Conservation (phyloP, 768 basidiomycete genomes). For the Naganishia friedmannii region DNA sequence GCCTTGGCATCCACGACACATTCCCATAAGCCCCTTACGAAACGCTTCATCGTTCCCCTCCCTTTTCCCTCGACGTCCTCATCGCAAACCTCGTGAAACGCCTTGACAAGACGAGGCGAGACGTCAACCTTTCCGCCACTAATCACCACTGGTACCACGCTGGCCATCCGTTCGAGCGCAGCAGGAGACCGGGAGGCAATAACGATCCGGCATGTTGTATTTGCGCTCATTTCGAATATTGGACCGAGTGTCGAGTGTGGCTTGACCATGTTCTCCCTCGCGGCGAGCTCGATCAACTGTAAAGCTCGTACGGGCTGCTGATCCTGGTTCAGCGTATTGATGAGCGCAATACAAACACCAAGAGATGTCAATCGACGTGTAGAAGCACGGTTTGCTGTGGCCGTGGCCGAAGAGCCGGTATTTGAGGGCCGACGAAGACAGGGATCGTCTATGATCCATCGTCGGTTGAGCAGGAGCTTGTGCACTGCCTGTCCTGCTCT, state of each 20-base stretch:
- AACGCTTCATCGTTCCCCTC: not conserved
- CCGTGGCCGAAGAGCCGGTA: not conserved
- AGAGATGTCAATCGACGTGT: slow-evolving; percentile 2
- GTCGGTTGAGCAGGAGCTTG: not conserved
- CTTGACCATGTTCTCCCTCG: not conserved
- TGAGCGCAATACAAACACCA: slow-evolving; percentile 9
- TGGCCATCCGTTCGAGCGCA: not conserved
- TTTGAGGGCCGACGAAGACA: not conserved
- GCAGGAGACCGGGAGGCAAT: not conserved
- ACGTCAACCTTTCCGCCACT: not conserved
- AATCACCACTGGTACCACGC: not conserved
- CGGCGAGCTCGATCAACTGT: not conserved
- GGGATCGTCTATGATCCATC: slow-evolving; percentile 6
- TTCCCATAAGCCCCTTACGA: slow-evolving; percentile 11
- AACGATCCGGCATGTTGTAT: not conserved
- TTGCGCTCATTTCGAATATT: not conserved
- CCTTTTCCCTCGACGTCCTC: not conserved
- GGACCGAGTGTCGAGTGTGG: not conserved
- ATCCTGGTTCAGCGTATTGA: not conserved
- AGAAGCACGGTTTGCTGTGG: not conserved
- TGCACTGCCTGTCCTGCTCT: not conserved
- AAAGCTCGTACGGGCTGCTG: not conserved
- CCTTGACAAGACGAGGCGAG: not conserved
- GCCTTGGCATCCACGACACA: not conserved
- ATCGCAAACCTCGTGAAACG: slow-evolving; percentile 11